Percentiles rank a stretch among this genome's conserved stretches.
These are phyloP conservation scores for Helotiales sp. DNA, from an alignment of 2,329 filamentous ascomycete species.

Conservation along the genomic window DNA sequence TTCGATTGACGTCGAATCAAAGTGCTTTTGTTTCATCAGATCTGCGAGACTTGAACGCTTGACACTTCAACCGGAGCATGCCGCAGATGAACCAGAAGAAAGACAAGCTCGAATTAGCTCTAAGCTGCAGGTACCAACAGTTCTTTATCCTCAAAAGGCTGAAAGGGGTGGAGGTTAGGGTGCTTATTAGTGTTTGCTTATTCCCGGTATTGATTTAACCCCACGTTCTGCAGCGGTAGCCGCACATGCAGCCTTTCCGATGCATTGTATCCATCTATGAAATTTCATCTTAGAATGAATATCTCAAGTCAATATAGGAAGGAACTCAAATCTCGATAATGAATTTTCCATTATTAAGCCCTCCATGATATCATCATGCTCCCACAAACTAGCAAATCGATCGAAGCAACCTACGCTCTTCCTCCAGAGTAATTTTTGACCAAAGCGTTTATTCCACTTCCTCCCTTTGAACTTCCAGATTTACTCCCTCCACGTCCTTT, in stretches of 20 bases:
- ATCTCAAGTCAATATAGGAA: background rate
- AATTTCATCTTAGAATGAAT: background rate
- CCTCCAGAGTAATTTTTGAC: constrained; percentile 22
- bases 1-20: background rate
- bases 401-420: constrained; percentile 27
- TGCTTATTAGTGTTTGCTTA: too few relatives aligned
- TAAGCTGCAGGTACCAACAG: background rate
- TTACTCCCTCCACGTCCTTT: constrained; percentile 31
- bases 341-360: constrained; percentile 41
- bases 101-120: background rate
- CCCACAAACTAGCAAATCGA: constrained; percentile 33
- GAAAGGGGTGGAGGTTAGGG: too few relatives aligned
- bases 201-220: too few relatives aligned
- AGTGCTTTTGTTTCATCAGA: background rate
- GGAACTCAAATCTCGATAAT: constrained; percentile 28
- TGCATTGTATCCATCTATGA: background rate
- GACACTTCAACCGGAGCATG: background rate
- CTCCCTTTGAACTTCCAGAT: constrained; percentile 19
- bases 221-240: background rate
- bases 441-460: constrained; percentile 18
- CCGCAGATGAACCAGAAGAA: background rate
- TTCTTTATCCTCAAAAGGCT: background rate
- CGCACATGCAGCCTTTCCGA: background rate
- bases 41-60: background rate
- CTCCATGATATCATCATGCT: constrained; percentile 37